Evolutionary conservation across 495 filamentous ascomycete genomes (phyloP).

Genomic region (Polyplosphaeria fusca): DNA sequence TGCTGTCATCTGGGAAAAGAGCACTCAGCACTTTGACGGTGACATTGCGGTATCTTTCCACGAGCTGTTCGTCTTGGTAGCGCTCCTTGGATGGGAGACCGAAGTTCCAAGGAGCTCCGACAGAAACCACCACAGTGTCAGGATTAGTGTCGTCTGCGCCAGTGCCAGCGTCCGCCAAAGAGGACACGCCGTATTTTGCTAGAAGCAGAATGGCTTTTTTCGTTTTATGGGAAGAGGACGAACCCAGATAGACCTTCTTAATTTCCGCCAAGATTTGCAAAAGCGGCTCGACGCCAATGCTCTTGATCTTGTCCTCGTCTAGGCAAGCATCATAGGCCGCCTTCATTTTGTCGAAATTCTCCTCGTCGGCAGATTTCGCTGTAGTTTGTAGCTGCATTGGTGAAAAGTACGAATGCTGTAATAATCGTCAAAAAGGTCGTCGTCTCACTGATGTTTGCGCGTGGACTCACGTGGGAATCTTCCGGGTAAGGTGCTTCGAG

Average conservation of each 20-base stretch:
- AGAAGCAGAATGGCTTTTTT: slow-evolving; percentile 50
- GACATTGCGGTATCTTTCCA: slow-evolving; percentile 52
- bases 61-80: slow-evolving; percentile 56
- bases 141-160: slow-evolving; percentile 61
- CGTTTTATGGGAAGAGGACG: neutral
- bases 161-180: slow-evolving; percentile 28
- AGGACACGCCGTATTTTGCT: slow-evolving; percentile 34
- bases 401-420: slow-evolving; percentile 48
- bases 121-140: slow-evolving; percentile 57
- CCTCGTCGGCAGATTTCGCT: slow-evolving; percentile 47
- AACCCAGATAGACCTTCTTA: neutral
- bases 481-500: slow-evolving; percentile 55
- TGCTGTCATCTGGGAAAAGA: slow-evolving; percentile 36
- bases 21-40: slow-evolving; percentile 42
- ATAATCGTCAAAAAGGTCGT: neutral
- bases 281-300: slow-evolving; percentile 54
- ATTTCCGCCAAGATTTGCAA: slow-evolving; percentile 51
- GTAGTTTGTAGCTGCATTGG: slow-evolving; percentile 39
- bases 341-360: slow-evolving; percentile 66
- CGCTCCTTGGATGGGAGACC: slow-evolving; percentile 64
- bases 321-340: slow-evolving; percentile 63
- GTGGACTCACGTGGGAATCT: neutral
- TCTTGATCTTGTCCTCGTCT: slow-evolving; percentile 53
- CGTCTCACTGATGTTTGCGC: no score
- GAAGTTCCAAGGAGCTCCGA: slow-evolving; percentile 52